Evolutionary conservation across 208 protist genomes (phyloP), one percentile per base, ranked within the genome.

Genomic region (Naegleria gruberi): DNA sequence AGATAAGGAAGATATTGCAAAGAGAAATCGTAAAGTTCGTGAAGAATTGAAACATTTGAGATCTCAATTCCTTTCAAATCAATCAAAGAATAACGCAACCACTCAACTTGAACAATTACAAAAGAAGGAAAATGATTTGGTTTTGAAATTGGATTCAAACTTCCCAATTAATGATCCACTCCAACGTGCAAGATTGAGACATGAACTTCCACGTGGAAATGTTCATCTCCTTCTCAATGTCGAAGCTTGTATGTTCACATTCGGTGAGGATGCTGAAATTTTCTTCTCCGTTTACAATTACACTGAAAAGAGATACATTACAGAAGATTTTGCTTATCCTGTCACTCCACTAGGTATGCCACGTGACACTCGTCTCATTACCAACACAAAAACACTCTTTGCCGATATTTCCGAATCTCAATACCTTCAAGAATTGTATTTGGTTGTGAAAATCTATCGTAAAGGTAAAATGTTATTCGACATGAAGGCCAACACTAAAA

Each of bases 261-360:
- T 86, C 4, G 88, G 88, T 65, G 88, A 87, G 43, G 17, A 23
- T 43, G 37, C 55, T 51, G 88, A 90, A 81, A 7, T 90, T 0
- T 90, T n/a, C 30, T 90, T 90, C 30, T 84, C 46, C 12, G 8
- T 90, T 34, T 90, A 90, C n/a, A 73, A 57, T 57, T 23, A 47
- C 26, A 8, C 23, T 57, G 19, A 19, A 44, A 74, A 44, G 46
- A 43, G 19, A 87, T 41, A 23, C 5, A 90, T 90, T 65, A 90
- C 88, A 40, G 88, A 90, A 65, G 88, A 90, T 8, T 90, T 30
- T 81, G 57, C 6, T 5, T 41, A 81, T 44, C 15, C 65, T 40
- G 65, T 81, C 4, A 90, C 88, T 19, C n/a, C n/a, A n/a, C 37
- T 43, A 17, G 88, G 88, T 42, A 90, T 90, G 88, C 88, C 88